Base-by-base conservation (phyloP, 257 asterid genomes). In the Jacaranda mimosifolia region DNA sequence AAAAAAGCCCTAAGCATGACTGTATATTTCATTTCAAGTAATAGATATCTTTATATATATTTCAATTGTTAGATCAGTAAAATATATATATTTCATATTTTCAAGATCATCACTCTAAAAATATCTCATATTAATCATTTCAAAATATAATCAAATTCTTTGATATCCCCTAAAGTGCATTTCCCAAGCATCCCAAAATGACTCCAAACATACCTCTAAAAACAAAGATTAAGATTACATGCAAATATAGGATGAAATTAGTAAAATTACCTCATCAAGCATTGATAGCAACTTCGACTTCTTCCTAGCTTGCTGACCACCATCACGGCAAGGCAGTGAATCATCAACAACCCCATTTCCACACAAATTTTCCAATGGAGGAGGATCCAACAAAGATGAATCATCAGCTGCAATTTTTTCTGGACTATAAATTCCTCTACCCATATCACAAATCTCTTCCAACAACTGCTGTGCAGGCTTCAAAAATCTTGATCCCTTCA, bases 401-500 rank as follows among this genome's bases (percentile, higher is more conserved):
- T 80, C 86, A 17, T 48, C 3, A 2, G 63, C 72, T 10, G 46
- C 77, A 39, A 67, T 43, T 56, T 77, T 87, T 21, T 84, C 87
- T 0, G 64, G 79, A 59, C 32, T 26, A 26, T 79, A 89, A 75
- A 87, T 58, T 39, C 84, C 91, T 39, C 78, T 75, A 11, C 86
- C 84, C 63, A 81, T 86, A 67, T 83, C 86, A 68, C 91, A 89
- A 74, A 86, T 80, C 80, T 89, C 92, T 42, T 82, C 91, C 84
- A 89, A 68, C 80, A 89, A 69, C 35, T 77, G 80, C 19, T 87
- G 94, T 46, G 94, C 87, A 5, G 92, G 94, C 52, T 82, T 85
- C 87, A 87, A 82, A 65, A 89, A 87, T 69, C 83, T 85, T 18
- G 94, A 89, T 10, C 92, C 89, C 58, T 81, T 86, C 66, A 89